Evolutionary conservation across 148 eudicot species (phyloP).

Genomic region (Spergularia marina): DNA sequence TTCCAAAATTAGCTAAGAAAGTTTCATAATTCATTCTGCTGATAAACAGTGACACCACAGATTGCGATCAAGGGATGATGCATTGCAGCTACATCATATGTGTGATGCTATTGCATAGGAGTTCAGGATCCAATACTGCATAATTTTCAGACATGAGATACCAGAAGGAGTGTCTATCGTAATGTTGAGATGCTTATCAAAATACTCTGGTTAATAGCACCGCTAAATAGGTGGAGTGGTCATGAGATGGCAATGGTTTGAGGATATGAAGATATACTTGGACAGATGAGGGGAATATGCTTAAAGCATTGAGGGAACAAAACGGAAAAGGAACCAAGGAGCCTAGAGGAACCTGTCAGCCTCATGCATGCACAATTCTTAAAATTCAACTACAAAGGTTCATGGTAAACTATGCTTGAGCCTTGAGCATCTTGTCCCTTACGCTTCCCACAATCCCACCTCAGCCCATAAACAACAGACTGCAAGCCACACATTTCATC

Average conservation of each 20-base stretch:
- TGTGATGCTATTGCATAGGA: not conserved
- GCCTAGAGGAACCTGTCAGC: not conserved
- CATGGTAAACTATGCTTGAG: not conserved
- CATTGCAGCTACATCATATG: not conserved
- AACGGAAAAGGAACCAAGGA: not conserved
- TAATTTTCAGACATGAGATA: not conserved
- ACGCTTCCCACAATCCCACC: not conserved
- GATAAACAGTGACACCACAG: not conserved
- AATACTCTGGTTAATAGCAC: not conserved
- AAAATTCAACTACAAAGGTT: not conserved
- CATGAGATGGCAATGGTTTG: not conserved
- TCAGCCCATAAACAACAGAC: not conserved
- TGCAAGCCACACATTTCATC: not conserved
- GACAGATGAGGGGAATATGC: not conserved
- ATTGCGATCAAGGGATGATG: slow-evolving; percentile 3
- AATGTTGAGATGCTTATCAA: not conserved
- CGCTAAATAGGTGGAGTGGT: not conserved
- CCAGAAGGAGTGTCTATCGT: not conserved
- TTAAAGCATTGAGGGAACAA: not conserved
- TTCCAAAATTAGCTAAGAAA: slow-evolving; percentile 19
- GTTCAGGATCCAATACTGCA: not conserved
- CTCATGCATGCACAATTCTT: not conserved
- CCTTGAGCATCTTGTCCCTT: not conserved
- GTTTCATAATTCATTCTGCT: slow-evolving; percentile 11
- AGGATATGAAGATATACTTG: not conserved